Conservation (phyloP, 306 rosid genomes). For the Nissolia schottii region DNA sequence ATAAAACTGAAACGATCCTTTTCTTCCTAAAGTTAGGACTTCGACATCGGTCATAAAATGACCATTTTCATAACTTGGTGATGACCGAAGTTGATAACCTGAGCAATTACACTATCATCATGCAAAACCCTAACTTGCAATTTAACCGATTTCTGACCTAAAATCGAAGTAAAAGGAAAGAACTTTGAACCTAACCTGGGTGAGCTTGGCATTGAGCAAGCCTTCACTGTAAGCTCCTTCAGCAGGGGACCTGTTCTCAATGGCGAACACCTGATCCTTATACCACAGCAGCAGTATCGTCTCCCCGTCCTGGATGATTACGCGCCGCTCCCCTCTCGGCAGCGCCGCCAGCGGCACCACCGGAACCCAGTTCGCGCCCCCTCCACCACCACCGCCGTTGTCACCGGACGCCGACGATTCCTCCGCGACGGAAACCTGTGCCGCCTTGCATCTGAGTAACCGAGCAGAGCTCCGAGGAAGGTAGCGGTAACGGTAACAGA, state of each 20-base stretch:
- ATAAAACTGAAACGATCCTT: no score
- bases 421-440: constrained; percentile 61
- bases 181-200: constrained; percentile 48
- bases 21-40: not conserved
- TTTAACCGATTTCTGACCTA: not conserved
- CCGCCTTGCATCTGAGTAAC: constrained; percentile 47
- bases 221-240: constrained; percentile 96
- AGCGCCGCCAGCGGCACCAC: constrained; percentile 89
- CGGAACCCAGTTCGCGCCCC: constrained; percentile 62
- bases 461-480: not conserved
- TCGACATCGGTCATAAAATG: no score
- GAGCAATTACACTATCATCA: not conserved
- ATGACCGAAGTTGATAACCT: no score
- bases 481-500: not conserved
- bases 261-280: constrained; percentile 69
- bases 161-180: not conserved
- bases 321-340: constrained; percentile 88
- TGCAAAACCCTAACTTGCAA: not conserved
- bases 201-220: constrained; percentile 86
- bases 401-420: constrained; percentile 54
- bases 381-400: constrained; percentile 1
- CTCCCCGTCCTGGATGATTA: constrained; percentile 73
- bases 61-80: no score
- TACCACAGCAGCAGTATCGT: constrained; percentile 77
- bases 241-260: constrained; percentile 92